Conservation (phyloP, 2,329 filamentous ascomycete species). For the Colletotrichum gigasporum region DNA sequence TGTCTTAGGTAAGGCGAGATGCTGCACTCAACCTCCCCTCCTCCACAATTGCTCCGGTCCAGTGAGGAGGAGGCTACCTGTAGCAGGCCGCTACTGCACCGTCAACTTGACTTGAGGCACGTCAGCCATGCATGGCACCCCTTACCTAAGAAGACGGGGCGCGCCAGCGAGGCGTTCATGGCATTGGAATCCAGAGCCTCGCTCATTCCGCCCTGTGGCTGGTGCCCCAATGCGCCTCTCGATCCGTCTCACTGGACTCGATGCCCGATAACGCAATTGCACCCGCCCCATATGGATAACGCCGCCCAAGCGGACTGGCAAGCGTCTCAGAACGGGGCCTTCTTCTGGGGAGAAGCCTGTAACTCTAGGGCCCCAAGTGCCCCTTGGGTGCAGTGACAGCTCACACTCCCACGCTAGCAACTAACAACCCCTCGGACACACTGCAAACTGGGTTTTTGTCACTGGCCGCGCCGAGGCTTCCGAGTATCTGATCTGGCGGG, state of each 20-base stretch:
- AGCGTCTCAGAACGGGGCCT: constrained; percentile 20
- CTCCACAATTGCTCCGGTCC: background rate
- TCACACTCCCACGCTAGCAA: constrained; percentile 7
- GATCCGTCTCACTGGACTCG: constrained; percentile 20
- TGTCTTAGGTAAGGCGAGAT: background rate
- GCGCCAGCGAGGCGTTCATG: constrained; percentile 26
- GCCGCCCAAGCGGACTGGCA: constrained; percentile 10
- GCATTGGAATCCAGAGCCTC: constrained; percentile 9
- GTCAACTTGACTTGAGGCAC: constrained; percentile 1
- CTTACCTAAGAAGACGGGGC: background rate
- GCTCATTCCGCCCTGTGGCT: constrained; percentile 25
- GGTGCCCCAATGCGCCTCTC: constrained; percentile 11
- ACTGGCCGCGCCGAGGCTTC: constrained; percentile 4
- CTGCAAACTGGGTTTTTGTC: background rate
- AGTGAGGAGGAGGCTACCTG: too few relatives aligned
- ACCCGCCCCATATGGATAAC: constrained; percentile 20
- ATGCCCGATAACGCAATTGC: constrained; percentile 2
- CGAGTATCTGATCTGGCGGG: constrained; percentile 5
- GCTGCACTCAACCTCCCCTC: background rate
- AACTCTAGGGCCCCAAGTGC: background rate
- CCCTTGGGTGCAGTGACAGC: constrained; percentile 14
- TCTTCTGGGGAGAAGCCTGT: constrained; percentile 20
- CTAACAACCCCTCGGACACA: too few relatives aligned
- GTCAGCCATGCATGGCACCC: constrained; percentile 18
- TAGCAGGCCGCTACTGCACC: constrained; percentile 3